Conservation (phyloP, 225 moss, liverwort and hornwort genomes). For the Bryoerythrophyllum caledonicum region DNA sequence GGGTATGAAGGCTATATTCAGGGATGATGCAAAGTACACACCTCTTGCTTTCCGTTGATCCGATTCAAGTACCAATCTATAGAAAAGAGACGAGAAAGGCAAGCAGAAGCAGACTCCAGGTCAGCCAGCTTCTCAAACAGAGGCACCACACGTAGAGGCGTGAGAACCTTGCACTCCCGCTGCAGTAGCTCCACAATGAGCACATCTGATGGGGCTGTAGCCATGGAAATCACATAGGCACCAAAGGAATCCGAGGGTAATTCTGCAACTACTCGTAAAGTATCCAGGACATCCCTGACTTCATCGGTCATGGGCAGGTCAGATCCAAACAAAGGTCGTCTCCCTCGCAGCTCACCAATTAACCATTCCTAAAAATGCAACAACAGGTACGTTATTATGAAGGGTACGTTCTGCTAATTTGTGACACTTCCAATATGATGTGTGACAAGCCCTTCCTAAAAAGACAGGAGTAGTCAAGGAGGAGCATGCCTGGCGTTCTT, state of each 20-base stretch:
- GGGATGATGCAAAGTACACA: constrained; percentile 16
- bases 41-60: constrained; percentile 94
- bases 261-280: constrained; percentile 82
- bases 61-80: constrained; percentile 93
- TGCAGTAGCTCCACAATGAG: constrained; percentile 89
- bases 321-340: constrained; percentile 81
- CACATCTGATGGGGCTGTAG: constrained; percentile 89
- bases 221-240: constrained; percentile 98
- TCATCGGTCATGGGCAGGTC: constrained; percentile 93
- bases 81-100: constrained; percentile 83
- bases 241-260: constrained; percentile 89
- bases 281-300: constrained; percentile 86
- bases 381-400: neutral
- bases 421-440: neutral
- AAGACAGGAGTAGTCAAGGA: neutral
- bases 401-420: neutral
- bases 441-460: neutral
- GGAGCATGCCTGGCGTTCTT: constrained; percentile 60
- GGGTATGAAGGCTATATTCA: neutral
- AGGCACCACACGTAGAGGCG: constrained; percentile 88
- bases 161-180: constrained; percentile 77
- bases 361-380: constrained; percentile 66
- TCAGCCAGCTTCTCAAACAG: constrained; percentile 94
- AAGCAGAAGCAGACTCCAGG: constrained; percentile 81
- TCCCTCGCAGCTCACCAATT: constrained; percentile 78